Base-by-base conservation (phyloP, 345 rosid genomes). In the Lenwebbia sp. region DNA sequence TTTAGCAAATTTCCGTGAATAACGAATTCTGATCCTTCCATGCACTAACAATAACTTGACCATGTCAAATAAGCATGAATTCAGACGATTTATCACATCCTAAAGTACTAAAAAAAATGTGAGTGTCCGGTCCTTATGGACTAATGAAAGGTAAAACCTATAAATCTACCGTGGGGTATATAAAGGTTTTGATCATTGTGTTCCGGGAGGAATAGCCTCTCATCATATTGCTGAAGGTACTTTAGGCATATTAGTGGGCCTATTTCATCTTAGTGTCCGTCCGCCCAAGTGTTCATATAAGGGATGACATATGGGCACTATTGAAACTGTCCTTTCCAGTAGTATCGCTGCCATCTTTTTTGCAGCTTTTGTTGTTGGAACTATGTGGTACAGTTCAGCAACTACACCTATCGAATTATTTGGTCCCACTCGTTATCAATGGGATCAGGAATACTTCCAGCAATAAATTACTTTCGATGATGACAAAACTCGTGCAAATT, bases 381-480 rank as follows among this genome's bases (percentile, higher is more conserved):
- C 82, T 85, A 75, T 83, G 82, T 83, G 47, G 65, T 83, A 83
- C 15, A 25, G 82, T 83, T 83, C 86, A 83, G 30, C 84, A 85
- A 86, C 81, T 88, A 88, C 82, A 70, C 82, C 30, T 22, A 83
- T 86, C 44, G 26, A 57, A 85, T 85, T 76, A 56, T 83, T 70
- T 85, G 62, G 84, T 83, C 65, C 88, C 75, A 83, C 55, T 83
- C 3, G 65, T 83, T 76, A 83, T 83, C 41, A 56, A 83, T 88
- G 30, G 62, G 70, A 84, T 82, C 57, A 84, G 54, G 40, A 56
- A 56, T 84, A 84, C 25, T 84, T 82, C 41, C 78, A 19, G 78
- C 78, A 70, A 70, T 6, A 70, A 70, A 37, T 70, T 19, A 70
- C 23, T 70, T 37, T 33, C 26, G 12, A 70, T 37, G 47, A 65